Evolutionary conservation across 306 rosid species (phyloP).

Genomic region (Lathyrus oleraceus): DNA sequence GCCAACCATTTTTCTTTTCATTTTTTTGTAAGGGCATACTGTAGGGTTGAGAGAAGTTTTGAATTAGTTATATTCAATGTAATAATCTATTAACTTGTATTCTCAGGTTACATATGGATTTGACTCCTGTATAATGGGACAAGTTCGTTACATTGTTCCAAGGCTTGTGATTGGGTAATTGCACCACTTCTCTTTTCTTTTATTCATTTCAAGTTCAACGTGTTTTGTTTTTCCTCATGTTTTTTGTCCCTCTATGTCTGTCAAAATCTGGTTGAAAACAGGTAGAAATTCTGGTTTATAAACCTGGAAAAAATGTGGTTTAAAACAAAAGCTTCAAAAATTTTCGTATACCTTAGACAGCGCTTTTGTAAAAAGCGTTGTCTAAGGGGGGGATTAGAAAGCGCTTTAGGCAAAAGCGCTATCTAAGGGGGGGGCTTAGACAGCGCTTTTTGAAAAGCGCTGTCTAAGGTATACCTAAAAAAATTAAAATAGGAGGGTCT

Average conservation of each 20-base stretch:
- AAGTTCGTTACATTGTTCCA: constrained; percentile 63
- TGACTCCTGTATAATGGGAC: constrained; percentile 91
- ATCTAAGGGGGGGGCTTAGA: too few relatives aligned
- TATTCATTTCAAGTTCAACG: background rate
- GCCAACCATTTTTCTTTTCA: background rate
- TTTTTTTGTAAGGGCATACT: constrained; percentile 18
- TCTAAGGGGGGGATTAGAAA: too few relatives aligned
- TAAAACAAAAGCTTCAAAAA: too few relatives aligned
- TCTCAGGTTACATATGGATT: constrained; percentile 71
- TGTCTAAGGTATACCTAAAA: too few relatives aligned
- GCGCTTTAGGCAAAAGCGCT: too few relatives aligned
- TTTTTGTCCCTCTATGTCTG: background rate
- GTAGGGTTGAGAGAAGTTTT: constrained; percentile 12
- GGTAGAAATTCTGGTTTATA: too few relatives aligned
- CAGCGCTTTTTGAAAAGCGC: too few relatives aligned
- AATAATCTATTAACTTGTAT: constrained; percentile 13
- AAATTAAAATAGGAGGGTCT: too few relatives aligned
- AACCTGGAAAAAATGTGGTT: too few relatives aligned
- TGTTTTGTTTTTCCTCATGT: background rate
- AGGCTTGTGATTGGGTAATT: constrained; percentile 84
- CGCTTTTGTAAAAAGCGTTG: too few relatives aligned
- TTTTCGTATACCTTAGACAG: too few relatives aligned
- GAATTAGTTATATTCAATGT: constrained; percentile 9
- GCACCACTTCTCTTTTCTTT: background rate
- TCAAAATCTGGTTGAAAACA: too few relatives aligned